Conservation (phyloP, 805 yeast species). For the Wickerhamomyces kurtzmanii region DNA sequence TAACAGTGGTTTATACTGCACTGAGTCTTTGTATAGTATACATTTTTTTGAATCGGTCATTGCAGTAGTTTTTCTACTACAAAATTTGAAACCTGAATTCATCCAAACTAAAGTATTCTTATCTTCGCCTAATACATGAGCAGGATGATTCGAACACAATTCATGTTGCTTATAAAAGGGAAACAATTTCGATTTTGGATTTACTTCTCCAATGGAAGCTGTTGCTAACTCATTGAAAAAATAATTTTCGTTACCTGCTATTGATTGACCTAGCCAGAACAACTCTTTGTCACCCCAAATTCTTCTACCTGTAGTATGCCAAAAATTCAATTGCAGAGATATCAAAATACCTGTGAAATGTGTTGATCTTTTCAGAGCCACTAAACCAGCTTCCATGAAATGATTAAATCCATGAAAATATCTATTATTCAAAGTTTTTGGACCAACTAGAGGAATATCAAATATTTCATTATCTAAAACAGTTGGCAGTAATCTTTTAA, state of each 20-base stretch:
- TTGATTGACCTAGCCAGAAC: slow-evolving; percentile 52
- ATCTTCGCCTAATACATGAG: slow-evolving; percentile 38
- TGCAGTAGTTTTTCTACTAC: slow-evolving; percentile 33
- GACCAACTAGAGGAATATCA: slow-evolving; percentile 21
- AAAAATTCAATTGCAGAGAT: slow-evolving; percentile 9
- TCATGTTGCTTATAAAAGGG: slow-evolving; percentile 20
- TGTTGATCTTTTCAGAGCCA: slow-evolving; percentile 12
- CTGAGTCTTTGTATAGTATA: slow-evolving; percentile 7
- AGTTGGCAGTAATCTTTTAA: slow-evolving; percentile 31
- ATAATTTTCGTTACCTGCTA: slow-evolving; percentile 20
- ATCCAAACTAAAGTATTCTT: slow-evolving; percentile 40
- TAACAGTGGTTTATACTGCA: slow-evolving; percentile 3
- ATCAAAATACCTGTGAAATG: slow-evolving; percentile 11
- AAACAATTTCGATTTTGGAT: slow-evolving; percentile 11
- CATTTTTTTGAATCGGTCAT: slow-evolving; percentile 22
- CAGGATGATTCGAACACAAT: slow-evolving; percentile 50
- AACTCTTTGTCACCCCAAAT: slow-evolving; percentile 69
- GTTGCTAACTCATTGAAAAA: slow-evolving; percentile 5
- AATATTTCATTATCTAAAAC: slow-evolving; percentile 23
- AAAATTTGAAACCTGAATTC: slow-evolving; percentile 45
- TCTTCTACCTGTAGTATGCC: slow-evolving; percentile 7
- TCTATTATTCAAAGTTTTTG: slow-evolving; percentile 22
- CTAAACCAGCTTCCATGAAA: slow-evolving; percentile 19
- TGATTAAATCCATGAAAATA: slow-evolving; percentile 19
- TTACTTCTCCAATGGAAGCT: slow-evolving; percentile 5